Evolutionary conservation across 139 green algal genomes (phyloP).

Genomic region (Ettlia oleoabundans): DNA sequence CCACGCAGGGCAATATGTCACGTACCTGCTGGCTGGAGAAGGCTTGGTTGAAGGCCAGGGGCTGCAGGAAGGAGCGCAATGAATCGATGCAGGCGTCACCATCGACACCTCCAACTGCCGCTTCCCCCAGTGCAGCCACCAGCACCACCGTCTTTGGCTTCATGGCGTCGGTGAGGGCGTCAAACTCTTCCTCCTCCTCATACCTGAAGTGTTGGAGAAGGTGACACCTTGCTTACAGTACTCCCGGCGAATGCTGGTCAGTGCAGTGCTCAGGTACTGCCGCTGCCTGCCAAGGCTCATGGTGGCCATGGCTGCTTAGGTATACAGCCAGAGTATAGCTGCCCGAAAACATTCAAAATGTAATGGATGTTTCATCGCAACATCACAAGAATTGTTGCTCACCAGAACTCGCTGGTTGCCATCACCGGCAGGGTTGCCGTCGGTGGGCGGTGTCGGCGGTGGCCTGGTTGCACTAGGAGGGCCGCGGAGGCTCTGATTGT

Average conservation of each 20-base stretch:
- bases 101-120: neutral
- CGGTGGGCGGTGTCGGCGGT: neutral
- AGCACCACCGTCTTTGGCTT: conserved; percentile 16
- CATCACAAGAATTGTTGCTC: neutral
- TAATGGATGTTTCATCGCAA: too few species aligned
- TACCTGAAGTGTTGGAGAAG: too few species aligned
- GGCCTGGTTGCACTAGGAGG: neutral
- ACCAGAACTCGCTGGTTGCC: conserved; percentile 19
- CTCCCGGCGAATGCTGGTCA: neutral
- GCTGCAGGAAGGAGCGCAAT: neutral
- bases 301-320: too few species aligned
- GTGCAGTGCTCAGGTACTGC: neutral
- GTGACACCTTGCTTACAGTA: too few species aligned
- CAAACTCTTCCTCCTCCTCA: conserved; percentile 36
- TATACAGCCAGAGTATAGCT: too few species aligned
- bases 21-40: neutral
- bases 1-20: too few species aligned
- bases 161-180: conserved; percentile 18
- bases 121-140: too few species aligned
- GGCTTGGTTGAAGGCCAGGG: neutral
- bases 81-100: neutral
- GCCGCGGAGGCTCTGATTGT: neutral
- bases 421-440: neutral
- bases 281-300: neutral
- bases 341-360: too few species aligned